Conservation (phyloP, 1,284 basidiomycete genomes). For the Golubevia pallescens region DNA sequence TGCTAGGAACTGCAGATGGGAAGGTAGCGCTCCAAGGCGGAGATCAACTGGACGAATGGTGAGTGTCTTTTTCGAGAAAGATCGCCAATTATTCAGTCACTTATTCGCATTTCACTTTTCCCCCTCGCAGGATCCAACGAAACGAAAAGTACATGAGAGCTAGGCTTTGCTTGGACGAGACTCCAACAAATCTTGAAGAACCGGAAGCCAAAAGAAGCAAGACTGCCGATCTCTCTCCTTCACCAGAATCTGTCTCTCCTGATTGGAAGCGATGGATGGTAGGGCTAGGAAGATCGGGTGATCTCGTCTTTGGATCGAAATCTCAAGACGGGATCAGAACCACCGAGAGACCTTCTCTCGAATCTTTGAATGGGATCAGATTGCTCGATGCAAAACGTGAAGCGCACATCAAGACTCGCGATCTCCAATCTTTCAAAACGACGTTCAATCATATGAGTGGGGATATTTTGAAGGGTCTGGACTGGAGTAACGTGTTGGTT, state of each 20-base stretch:
- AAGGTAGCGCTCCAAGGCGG: neutral
- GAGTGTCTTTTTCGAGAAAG: slow-evolving; percentile 6
- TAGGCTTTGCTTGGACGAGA: slow-evolving; percentile 4
- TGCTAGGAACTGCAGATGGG: neutral
- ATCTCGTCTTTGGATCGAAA: neutral
- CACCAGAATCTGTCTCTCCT: neutral
- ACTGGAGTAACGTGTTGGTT: slow-evolving; percentile 8
- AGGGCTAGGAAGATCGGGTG: slow-evolving; percentile 5
- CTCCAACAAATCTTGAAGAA: neutral
- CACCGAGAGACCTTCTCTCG: slow-evolving; percentile 4
- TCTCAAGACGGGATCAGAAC: neutral
- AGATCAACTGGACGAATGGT: neutral
- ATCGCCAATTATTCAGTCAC: neutral
- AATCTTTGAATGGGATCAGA: neutral
- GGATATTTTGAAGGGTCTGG: slow-evolving; percentile 5
- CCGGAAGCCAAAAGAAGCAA: neutral
- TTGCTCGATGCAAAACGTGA: slow-evolving; percentile 7
- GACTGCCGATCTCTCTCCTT: neutral
- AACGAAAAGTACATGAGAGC: slow-evolving; percentile 14
- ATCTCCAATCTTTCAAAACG: neutral
- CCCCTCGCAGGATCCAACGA: neutral
- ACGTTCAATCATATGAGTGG: slow-evolving; percentile 4
- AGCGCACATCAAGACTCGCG: neutral
- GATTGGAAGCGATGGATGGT: slow-evolving; percentile 10
- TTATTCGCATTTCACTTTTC: neutral